Base-by-base conservation (phyloP, 2,329 filamentous ascomycete genomes). In the Alternaria dauci region DNA sequence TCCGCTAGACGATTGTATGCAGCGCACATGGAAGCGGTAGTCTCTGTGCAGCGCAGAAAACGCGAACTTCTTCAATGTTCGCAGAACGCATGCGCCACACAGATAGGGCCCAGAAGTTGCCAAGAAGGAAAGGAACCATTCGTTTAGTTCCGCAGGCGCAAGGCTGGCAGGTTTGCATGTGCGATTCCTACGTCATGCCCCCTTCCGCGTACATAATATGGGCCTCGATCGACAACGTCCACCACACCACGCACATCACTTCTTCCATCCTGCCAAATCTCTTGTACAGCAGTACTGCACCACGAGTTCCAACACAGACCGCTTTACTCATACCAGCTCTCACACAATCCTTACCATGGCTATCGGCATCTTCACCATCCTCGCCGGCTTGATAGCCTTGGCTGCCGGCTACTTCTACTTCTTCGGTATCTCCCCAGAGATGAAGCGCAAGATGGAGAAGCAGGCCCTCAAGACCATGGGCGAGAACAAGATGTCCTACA, bases 381-480 rank as follows among this genome's bases (percentile, higher is more conserved):
- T 72, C 16, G 73, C 79, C 18, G 75, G 78, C 67, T 47, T 67
- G 39, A 44, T 68, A 18, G 69, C 61, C 59, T 56, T 72, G 44
- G 71, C 78, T 23, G 75, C 76, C 62, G 59, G 82, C 52, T 81
- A 79, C 61, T 66, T 84, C 67, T 82, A 81, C 71, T 63, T 84
- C 63, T 83, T 83, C 69, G 82, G 82, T 47, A 81, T 84, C 53
- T 81, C 82, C 2, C 78, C 79, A 0, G 79, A 81, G 61, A 64
- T 80, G 57, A 84, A 84, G 73, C 79, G 80, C 56, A 76, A 80
- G 62, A 71, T 84, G 62, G 81, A 84, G 65, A 74, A 79, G 30
- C 74, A 79, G 55, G 82, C 81, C 4, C 74, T 84, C 39, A 74
- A 82, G 65, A 82, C 81, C n/a, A 84, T 84, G 81, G 82, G 82